Evolutionary conservation across 371 early-diverging fungal genomes (phyloP).

Genomic region (Caulochytrium protostelioides): DNA sequence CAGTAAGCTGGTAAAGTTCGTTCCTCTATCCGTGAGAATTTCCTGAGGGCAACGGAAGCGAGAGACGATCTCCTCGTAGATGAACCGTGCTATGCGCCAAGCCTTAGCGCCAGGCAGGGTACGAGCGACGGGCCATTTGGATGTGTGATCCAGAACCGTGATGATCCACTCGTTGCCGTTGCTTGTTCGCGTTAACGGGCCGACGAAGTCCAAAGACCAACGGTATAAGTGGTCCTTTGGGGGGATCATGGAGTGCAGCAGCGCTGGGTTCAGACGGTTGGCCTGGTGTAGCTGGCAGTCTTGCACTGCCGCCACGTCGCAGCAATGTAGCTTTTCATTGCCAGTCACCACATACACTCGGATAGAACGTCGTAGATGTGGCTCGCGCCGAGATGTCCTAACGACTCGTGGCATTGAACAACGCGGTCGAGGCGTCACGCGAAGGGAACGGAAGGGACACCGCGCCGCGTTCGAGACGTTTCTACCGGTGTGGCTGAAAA

Average conservation of each 20-base stretch:
- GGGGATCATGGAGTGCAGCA: constrained; percentile 2
- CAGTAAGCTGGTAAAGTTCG: constrained; percentile 8
- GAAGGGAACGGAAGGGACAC: no score
- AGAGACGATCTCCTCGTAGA: constrained; percentile 14
- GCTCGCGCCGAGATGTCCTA: no score
- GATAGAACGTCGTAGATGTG: no score
- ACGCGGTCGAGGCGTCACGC: no score
- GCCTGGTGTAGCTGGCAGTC: no score
- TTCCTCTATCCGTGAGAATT: constrained; percentile 15
- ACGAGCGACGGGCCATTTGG: constrained; percentile 17
- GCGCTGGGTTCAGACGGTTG: no score
- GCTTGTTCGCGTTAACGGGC: constrained; percentile 7
- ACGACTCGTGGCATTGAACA: no score
- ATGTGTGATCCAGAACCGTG: constrained; percentile 18
- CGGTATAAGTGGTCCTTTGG: constrained; percentile 7
- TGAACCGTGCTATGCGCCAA: constrained; percentile 10
- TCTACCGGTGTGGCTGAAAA: no score
- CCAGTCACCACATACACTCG: no score
- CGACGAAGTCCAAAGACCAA: constrained; percentile 18
- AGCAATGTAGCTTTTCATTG: no score
- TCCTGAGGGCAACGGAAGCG: constrained; percentile 11
- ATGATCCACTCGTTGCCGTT: constrained; percentile 17
- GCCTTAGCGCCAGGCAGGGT: constrained; percentile 11
- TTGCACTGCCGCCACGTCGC: no score
- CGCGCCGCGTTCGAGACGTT: no score